Evolutionary conservation across 2,329 filamentous ascomycete species (phyloP).

Genomic region (Cladophialophora yegresii): DNA sequence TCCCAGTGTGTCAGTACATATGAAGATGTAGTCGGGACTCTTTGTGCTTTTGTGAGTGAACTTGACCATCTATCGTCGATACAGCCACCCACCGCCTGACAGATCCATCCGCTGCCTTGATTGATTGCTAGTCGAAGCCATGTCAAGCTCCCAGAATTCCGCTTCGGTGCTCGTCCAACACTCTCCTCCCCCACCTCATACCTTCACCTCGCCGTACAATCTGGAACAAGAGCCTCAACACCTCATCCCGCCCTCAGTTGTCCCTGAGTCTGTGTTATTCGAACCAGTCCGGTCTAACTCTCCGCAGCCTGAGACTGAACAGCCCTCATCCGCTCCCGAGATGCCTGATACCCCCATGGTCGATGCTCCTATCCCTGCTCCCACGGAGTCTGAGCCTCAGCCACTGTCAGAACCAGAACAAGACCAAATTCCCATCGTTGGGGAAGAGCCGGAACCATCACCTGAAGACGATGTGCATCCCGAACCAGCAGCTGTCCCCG

Average conservation of each 20-base stretch:
- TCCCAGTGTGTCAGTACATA: not conserved
- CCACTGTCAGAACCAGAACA: not conserved
- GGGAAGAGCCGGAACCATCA: constrained; percentile 7
- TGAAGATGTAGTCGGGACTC: constrained; percentile 5
- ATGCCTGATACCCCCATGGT: constrained; percentile 25
- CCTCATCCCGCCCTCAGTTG: not conserved
- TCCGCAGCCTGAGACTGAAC: constrained; percentile 6
- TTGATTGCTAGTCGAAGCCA: constrained; percentile 9
- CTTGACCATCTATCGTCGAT: not conserved
- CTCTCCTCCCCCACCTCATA: constrained; percentile 31
- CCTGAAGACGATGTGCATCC: constrained; percentile 1
- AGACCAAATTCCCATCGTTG: constrained; percentile 8
- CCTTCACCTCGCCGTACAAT: constrained; percentile 21
- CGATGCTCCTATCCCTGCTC: constrained; percentile 12
- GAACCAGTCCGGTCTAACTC: constrained; percentile 4
- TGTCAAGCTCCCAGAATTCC: constrained; percentile 33
- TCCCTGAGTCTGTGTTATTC: constrained; percentile 11
- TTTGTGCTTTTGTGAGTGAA: constrained; percentile 2
- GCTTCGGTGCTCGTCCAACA: constrained; percentile 32
- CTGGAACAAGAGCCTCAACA: constrained; percentile 11
- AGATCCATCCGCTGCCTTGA: not conserved
- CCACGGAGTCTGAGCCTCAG: constrained; percentile 1
- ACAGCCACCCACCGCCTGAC: constrained; percentile 3
- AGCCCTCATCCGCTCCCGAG: constrained; percentile 13
- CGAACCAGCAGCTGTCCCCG: not conserved